These are phyloP conservation scores for Herpetomonas samuelpessoai DNA, from an alignment of 208 protist species.

Conservation along the genomic window DNA sequence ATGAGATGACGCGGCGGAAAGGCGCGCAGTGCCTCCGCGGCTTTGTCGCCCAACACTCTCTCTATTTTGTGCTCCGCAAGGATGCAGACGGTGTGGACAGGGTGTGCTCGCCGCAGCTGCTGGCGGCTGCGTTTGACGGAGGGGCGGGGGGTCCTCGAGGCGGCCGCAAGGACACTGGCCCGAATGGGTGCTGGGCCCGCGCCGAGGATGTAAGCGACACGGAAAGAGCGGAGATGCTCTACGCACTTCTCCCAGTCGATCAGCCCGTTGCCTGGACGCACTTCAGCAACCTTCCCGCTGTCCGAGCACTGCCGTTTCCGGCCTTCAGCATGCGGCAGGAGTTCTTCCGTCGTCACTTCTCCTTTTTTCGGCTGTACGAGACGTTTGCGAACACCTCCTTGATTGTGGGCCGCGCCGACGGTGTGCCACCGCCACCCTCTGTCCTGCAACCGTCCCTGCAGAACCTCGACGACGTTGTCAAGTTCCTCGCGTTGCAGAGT, in stretches of 20 bases:
- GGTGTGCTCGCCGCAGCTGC: slow-evolving; percentile 48
- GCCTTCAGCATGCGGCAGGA: slow-evolving; percentile 26
- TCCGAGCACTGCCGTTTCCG: neutral
- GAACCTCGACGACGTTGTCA: slow-evolving; percentile 44
- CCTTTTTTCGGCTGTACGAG: slow-evolving; percentile 17
- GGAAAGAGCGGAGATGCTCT: slow-evolving; percentile 25
- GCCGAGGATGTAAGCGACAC: slow-evolving; percentile 4
- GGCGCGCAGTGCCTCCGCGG: slow-evolving; percentile 9
- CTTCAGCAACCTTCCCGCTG: slow-evolving; percentile 10
- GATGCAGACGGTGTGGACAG: slow-evolving; percentile 15
- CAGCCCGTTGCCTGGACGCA: slow-evolving; percentile 24
- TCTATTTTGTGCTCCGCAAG: slow-evolving; percentile 44
- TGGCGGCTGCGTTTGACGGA: slow-evolving; percentile 1
- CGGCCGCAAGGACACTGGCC: neutral
- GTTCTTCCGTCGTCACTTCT: slow-evolving; percentile 11
- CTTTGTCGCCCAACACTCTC: slow-evolving; percentile 67
- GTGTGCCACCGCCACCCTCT: slow-evolving; percentile 17
- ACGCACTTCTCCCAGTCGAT: slow-evolving; percentile 24
- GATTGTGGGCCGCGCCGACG: slow-evolving; percentile 36
- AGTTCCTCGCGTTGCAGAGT: slow-evolving; percentile 64
- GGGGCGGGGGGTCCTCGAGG: too few species aligned
- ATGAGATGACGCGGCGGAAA: neutral
- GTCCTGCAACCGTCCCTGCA: slow-evolving; percentile 38
- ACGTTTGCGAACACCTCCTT: slow-evolving; percentile 23
- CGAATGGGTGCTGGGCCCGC: neutral